phyloP scores from a whole-genome alignment of 192 early-diverging fungal genomes.

The Umbelopsis sp. region DNA sequence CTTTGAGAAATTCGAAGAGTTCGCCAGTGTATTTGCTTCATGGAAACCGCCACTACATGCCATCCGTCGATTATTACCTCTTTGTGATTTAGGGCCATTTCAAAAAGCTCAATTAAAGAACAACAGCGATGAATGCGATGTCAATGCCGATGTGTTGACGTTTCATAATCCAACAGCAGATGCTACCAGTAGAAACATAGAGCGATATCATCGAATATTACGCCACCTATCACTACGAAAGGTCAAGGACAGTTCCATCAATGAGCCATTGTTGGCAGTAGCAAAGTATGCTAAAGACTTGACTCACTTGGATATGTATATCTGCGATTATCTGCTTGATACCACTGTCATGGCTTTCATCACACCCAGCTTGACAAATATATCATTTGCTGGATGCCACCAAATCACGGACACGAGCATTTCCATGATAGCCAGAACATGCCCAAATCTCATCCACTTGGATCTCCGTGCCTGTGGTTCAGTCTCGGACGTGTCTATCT shows the following conservation, averaged over 20 bases:
- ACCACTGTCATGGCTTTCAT: slow-evolving; percentile 41
- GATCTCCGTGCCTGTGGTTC: slow-evolving; percentile 50
- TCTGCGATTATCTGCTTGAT: slow-evolving; percentile 49
- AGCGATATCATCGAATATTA: slow-evolving; percentile 23
- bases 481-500: slow-evolving; percentile 47
- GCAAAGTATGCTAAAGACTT: slow-evolving; percentile 32
- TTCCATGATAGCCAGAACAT: slow-evolving; percentile 38
- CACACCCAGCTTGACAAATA: slow-evolving; percentile 37
- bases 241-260: slow-evolving; percentile 39
- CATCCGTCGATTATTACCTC: slow-evolving; percentile 2
- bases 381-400: slow-evolving; percentile 51
- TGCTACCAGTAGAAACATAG: not conserved
- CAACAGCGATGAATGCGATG: not conserved
- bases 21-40: slow-evolving; percentile 5
- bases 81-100: slow-evolving; percentile 1
- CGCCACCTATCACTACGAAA: slow-evolving; percentile 29
- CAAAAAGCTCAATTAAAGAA: not conserved
- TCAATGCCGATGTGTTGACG: not conserved
- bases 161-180: not conserved
- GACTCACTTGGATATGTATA: slow-evolving; percentile 52
- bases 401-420: slow-evolving; percentile 47
- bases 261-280: slow-evolving; percentile 28
- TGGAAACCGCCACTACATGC: slow-evolving; percentile 10
- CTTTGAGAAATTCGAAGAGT: slow-evolving; percentile 24
- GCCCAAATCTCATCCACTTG: slow-evolving; percentile 44